Evolutionary conservation across 2,329 filamentous ascomycete species (phyloP).

Genomic region (Trichoderma sp.): DNA sequence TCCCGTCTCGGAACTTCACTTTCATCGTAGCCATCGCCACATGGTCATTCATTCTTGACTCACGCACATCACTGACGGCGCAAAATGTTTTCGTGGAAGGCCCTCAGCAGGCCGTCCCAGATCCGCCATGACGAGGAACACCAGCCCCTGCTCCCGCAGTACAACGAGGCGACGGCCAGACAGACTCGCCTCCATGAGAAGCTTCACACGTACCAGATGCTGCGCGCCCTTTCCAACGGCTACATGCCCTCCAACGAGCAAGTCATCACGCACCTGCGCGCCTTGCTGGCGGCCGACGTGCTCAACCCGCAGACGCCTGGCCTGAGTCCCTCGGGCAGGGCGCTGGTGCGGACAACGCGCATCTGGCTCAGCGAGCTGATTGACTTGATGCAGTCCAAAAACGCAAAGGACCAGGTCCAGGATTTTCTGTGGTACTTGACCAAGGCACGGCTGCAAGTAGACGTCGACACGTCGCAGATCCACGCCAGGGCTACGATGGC

Average conservation of each 20-base stretch:
- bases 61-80: neutral
- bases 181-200: constrained; percentile 83
- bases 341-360: constrained; percentile 70
- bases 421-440: constrained; percentile 86
- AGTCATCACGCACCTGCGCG: constrained; percentile 74
- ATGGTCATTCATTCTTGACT: too few species aligned
- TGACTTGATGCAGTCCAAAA: constrained; percentile 80
- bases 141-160: constrained; percentile 78
- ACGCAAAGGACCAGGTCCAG: constrained; percentile 80
- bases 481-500: constrained; percentile 33
- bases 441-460: constrained; percentile 63
- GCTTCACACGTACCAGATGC: constrained; percentile 90
- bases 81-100: constrained; percentile 25
- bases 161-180: constrained; percentile 80
- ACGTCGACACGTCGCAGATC: constrained; percentile 38
- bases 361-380: constrained; percentile 79
- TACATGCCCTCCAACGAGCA: constrained; percentile 94
- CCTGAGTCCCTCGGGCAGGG: constrained; percentile 75
- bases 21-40: too few species aligned
- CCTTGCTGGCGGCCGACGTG: constrained; percentile 73
- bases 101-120: constrained; percentile 29
- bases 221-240: constrained; percentile 76
- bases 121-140: constrained; percentile 59
- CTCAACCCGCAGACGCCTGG: constrained; percentile 70
- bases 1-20: neutral